These are phyloP conservation scores for Daldinia bambusicola DNA, from an alignment of 495 filamentous ascomycete genomes.

Conservation along the genomic window DNA sequence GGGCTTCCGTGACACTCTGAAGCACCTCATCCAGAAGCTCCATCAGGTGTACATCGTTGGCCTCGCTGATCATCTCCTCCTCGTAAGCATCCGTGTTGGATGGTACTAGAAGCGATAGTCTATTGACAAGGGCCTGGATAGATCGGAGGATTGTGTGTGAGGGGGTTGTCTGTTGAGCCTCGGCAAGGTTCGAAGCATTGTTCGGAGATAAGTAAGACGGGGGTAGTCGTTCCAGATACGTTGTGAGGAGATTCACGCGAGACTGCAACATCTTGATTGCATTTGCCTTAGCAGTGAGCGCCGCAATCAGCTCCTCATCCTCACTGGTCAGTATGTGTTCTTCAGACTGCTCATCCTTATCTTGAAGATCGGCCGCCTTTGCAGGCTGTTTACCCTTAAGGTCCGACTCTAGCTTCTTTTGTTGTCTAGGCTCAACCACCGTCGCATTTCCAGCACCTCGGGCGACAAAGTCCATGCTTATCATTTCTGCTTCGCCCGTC, in stretches of 20 bases:
- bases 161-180: conserved; percentile 60
- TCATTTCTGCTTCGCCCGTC: conserved; percentile 97
- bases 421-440: conserved; percentile 58
- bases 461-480: conserved; percentile 90
- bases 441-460: conserved; percentile 82
- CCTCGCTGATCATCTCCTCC: conserved; percentile 70
- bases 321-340: conserved; percentile 70
- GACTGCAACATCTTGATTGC: conserved; percentile 90
- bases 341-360: conserved; percentile 51
- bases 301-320: conserved; percentile 77
- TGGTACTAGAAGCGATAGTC: conserved; percentile 69
- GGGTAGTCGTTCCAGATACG: conserved; percentile 80
- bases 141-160: conserved; percentile 72
- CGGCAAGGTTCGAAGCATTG: conserved; percentile 47
- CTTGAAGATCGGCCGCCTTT: conserved; percentile 44
- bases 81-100: conserved; percentile 63
- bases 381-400: conserved; percentile 61
- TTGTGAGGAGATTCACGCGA: conserved; percentile 81
- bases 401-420: conserved; percentile 52
- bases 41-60: conserved; percentile 81
- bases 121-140: conserved; percentile 70
- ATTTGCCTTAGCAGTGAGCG: conserved; percentile 86
- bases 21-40: conserved; percentile 75
- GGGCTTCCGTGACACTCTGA: conserved; percentile 70
- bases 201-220: conserved; percentile 65